phyloP scores from a whole-genome alignment of 2,329 filamentous ascomycete species.

The Dryadomyces quercivorus region DNA sequence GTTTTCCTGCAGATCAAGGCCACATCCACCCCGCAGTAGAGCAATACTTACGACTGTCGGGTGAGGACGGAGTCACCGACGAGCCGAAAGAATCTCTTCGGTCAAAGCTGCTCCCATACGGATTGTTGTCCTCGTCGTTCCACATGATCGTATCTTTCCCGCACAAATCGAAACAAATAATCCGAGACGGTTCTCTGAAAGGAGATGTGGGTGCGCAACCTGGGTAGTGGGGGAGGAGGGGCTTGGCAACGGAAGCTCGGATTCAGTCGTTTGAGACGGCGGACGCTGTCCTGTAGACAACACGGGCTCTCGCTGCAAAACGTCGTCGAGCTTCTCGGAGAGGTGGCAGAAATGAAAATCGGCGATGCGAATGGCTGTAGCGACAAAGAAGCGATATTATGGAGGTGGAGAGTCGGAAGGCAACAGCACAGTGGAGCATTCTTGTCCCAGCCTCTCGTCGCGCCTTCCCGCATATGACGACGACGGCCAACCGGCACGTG shows the following conservation, averaged over 20 bases:
- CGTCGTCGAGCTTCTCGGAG: background rate
- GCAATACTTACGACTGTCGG: slow-evolving; percentile 36
- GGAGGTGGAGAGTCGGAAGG: background rate
- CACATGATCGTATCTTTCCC: slow-evolving; percentile 54
- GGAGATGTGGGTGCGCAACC: background rate
- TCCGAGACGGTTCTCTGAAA: background rate
- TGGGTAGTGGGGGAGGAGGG: slow-evolving; percentile 1
- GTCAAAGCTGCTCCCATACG: slow-evolving; percentile 84
- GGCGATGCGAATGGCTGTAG: background rate
- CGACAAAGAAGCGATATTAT: background rate
- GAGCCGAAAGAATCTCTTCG: slow-evolving; percentile 69
- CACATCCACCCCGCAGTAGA: too few species aligned
- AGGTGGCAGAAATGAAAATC: background rate
- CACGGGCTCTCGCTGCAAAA: background rate
- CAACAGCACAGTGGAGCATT: slow-evolving; percentile 7
- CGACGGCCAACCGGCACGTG: slow-evolving; percentile 3
- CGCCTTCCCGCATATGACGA: slow-evolving; percentile 9
- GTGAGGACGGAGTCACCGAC: slow-evolving; percentile 51
- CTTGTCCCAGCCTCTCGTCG: slow-evolving; percentile 7
- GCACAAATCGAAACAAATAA: background rate
- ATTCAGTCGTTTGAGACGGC: background rate
- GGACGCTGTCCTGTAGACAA: background rate
- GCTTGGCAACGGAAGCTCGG: slow-evolving; percentile 3
- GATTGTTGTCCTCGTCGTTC: slow-evolving; percentile 99
- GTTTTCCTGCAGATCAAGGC: background rate